These are phyloP conservation scores for Phascolomyces articulosus DNA, from an alignment of 371 early-diverging fungal species.

Conservation along the genomic window DNA sequence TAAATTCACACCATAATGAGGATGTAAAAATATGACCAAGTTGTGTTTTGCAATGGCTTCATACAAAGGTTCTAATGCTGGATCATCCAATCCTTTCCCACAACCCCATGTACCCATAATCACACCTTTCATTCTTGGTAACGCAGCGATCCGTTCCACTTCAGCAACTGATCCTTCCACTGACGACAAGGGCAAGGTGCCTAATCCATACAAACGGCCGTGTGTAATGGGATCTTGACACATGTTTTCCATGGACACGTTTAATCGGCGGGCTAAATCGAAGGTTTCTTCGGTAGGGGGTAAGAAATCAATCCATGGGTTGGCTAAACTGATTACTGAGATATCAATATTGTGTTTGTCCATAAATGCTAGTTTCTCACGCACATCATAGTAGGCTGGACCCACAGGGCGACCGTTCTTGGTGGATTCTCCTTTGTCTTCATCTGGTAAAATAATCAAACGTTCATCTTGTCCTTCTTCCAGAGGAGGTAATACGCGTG, in stretches of 20 bases:
- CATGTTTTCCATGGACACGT: conserved; percentile 27
- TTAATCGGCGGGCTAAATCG: conserved; percentile 25
- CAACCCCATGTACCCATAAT: conserved; percentile 39
- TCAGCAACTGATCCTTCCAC: conserved; percentile 26
- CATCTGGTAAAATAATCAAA: conserved; percentile 19
- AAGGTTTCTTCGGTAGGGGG: conserved; percentile 19
- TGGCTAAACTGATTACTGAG: conserved; percentile 24
- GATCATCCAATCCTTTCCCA: conserved; percentile 47
- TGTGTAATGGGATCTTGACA: conserved; percentile 21
- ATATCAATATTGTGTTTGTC: conserved; percentile 23
- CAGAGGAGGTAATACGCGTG: conserved; percentile 21
- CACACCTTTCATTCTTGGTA: conserved; percentile 28
- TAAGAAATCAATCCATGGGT: conserved; percentile 28
- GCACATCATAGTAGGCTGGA: conserved; percentile 21
- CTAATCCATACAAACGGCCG: conserved; percentile 34
- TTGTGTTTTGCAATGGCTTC: conserved; percentile 23
- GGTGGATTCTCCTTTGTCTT: conserved; percentile 22
- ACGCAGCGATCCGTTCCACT: conserved; percentile 26
- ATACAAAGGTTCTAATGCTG: conserved; percentile 35
- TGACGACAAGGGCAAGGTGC: conserved; percentile 32
- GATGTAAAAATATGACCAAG: conserved; percentile 40
- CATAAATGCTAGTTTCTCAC: conserved; percentile 26
- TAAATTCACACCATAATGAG: conserved; percentile 42
- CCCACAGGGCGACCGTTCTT: conserved; percentile 24
- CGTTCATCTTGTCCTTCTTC: conserved; percentile 23